Conservation (phyloP, 371 early-diverging fungal genomes). For the Conidiobolus incongruus region DNA sequence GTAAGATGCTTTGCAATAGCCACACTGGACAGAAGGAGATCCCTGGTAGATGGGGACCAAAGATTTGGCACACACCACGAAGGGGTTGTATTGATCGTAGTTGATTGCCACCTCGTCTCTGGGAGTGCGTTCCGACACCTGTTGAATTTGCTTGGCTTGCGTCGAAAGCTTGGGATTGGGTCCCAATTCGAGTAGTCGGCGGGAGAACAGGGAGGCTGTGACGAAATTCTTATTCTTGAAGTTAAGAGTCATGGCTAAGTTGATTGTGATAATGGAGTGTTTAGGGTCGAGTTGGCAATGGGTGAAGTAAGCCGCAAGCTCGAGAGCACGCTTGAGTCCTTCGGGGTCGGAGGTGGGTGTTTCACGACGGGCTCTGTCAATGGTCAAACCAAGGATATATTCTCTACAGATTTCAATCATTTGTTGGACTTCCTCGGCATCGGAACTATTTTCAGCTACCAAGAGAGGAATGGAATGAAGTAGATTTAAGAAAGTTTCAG, state of each 20-base stretch:
- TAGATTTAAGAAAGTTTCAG: constrained; percentile 41
- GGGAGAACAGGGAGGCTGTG: constrained; percentile 61
- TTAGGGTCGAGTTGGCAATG: constrained; percentile 69
- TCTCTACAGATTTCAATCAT: constrained; percentile 65
- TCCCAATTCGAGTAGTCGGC: constrained; percentile 66
- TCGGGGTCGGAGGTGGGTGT: constrained; percentile 20
- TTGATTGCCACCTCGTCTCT: constrained; percentile 56
- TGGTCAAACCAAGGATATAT: constrained; percentile 68
- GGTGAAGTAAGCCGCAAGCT: constrained; percentile 85
- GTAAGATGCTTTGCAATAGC: constrained; percentile 73
- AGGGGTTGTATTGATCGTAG: constrained; percentile 85
- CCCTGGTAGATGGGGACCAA: constrained; percentile 75
- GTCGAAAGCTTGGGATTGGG: constrained; percentile 53
- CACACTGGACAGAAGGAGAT: constrained; percentile 46
- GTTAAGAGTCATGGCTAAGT: constrained; percentile 58
- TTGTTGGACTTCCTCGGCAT: constrained; percentile 50
- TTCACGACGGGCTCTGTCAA: constrained; percentile 53
- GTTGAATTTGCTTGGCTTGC: constrained; percentile 55
- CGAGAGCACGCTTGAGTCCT: constrained; percentile 45
- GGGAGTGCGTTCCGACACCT: constrained; percentile 50
- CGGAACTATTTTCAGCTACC: constrained; percentile 22
- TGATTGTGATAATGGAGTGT: constrained; percentile 62
- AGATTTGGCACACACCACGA: constrained; percentile 55
- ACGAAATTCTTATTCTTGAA: constrained; percentile 60
- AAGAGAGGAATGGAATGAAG: constrained; percentile 51